Evolutionary conservation across 2,329 filamentous ascomycete species (phyloP).

Genomic region (Fusarium devonianum): DNA sequence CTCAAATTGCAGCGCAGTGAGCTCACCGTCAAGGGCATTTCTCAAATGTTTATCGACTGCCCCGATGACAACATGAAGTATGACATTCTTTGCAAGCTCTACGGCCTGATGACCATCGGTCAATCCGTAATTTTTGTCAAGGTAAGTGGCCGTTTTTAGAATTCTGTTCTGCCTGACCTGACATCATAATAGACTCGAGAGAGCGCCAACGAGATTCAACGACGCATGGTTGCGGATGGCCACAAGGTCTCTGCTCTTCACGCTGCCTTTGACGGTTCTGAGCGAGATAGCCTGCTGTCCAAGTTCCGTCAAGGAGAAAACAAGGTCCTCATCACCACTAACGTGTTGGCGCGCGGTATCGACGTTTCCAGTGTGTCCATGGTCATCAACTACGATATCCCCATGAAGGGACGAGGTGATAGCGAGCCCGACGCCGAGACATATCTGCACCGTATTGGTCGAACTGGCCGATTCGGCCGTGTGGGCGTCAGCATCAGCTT

Average conservation of each 20-base stretch:
- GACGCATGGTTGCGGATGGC: constrained; percentile 84
- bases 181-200: constrained; percentile 71
- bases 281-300: constrained; percentile 85
- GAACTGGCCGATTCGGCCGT: constrained; percentile 94
- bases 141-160: constrained; percentile 56
- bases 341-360: constrained; percentile 94
- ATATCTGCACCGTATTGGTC: constrained; percentile 96
- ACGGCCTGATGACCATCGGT: constrained; percentile 94
- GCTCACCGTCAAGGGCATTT: constrained; percentile 95
- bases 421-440: constrained; percentile 90
- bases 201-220: constrained; percentile 85
- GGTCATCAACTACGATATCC: constrained; percentile 96
- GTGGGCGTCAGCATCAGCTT: constrained; percentile 97
- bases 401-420: constrained; percentile 78
- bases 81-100: constrained; percentile 86
- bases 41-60: constrained; percentile 97
- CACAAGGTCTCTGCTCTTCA: constrained; percentile 92
- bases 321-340: constrained; percentile 98
- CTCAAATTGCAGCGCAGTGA: constrained; percentile 90
- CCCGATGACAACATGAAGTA: constrained; percentile 84
- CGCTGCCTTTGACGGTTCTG: constrained; percentile 82
- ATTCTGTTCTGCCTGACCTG: constrained; percentile 8
- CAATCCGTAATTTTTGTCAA: constrained; percentile 98
- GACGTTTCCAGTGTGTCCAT: constrained; percentile 91
- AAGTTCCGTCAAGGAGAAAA: constrained; percentile 85